Evolutionary conservation across 2,329 filamentous ascomycete species (phyloP).

Genomic region (Monosporascus sp.): DNA sequence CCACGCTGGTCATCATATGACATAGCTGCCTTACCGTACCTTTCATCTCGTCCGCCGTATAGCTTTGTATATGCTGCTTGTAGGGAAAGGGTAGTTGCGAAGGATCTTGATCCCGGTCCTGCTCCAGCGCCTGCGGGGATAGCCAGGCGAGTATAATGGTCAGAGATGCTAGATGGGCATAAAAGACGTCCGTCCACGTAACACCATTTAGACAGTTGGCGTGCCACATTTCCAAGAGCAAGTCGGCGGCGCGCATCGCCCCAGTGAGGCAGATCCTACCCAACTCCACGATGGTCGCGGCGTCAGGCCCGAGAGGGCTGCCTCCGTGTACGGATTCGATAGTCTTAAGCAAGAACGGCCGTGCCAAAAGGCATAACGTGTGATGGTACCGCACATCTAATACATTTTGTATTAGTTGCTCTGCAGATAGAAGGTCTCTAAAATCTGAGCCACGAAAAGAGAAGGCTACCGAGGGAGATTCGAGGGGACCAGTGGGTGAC

Average conservation of each 20-base stretch:
- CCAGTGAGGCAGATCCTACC: slow-evolving; percentile 15
- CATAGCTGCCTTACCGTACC: slow-evolving; percentile 12
- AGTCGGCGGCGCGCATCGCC: slow-evolving; percentile 15
- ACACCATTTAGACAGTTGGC: slow-evolving; percentile 15
- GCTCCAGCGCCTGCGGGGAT: slow-evolving; percentile 8
- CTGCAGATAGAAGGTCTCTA: not conserved
- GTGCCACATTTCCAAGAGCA: slow-evolving; percentile 14
- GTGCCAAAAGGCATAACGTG: slow-evolving; percentile 18
- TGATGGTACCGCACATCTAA: slow-evolving; percentile 21
- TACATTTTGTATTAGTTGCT: not conserved
- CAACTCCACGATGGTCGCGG: slow-evolving; percentile 9
- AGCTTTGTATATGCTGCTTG: slow-evolving; percentile 6
- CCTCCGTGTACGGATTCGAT: slow-evolving; percentile 10
- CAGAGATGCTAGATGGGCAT: slow-evolving; percentile 15
- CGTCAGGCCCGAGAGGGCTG: slow-evolving; percentile 10
- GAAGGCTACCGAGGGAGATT: not conserved
- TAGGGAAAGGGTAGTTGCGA: slow-evolving; percentile 1
- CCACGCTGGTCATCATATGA: slow-evolving; percentile 15
- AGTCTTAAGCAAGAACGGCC: slow-evolving; percentile 21
- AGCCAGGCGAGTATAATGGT: slow-evolving; percentile 17
- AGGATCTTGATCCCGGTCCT: slow-evolving; percentile 3
- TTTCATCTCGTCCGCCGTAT: slow-evolving; percentile 13
- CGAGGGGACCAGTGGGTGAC: not conserved
- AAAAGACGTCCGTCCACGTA: slow-evolving; percentile 18
- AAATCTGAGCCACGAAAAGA: not conserved